Evolutionary conservation across 331 rosid genomes (phyloP), one percentile per base, ranked within the genome.

Genomic region (Rosa hybrid): DNA sequence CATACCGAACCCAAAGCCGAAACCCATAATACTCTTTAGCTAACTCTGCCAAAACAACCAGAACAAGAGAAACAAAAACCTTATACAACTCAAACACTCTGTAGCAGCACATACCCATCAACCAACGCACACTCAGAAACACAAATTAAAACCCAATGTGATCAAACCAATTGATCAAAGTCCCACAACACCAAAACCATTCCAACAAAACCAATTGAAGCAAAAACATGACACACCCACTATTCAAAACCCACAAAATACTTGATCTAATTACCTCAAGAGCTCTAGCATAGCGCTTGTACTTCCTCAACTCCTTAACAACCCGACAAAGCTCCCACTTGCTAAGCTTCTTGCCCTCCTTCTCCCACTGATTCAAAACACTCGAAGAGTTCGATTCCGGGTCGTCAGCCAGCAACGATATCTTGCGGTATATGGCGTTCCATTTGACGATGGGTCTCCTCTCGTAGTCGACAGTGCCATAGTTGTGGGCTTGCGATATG

Each of bases 331-430:
- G 93, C 70, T 91, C 96, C 98, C 98, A 93, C 73, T 91, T 95
- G 8, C 92, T 86, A 72, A 95, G 86, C 57, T 13, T 68, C 76
- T 72, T 91, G 0, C 97, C 94, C 85, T 91, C 89, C 64, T 87
- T 90, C 90, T 95, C 99, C 99, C 98, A 95, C 84, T 86, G 88
- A 54, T 88, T 88, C 84, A 95, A 75, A 48, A 93, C 92, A 70
- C 74, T 81, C 34, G 91, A 85, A 56, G 92, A 88, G 50, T 91
- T 92, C 71, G 86, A 6, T 20, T 93, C 89, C 2, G 94, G 93
- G 23, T 89, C 86, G 25, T 85, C 82, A 87, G 84, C 82, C 67
- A 89, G 69, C 49, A 67, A 1, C 0, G 97, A 87, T 51, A 95
- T 90, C 68, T 85, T 90, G 81, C 81, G 84, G 81, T 85, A 88